Percentiles rank a stretch among this genome's conserved stretches.
Evolutionary conservation across 2,329 filamentous ascomycete species (phyloP).

Genomic region (Aspergillus oerlinghausenensis): DNA sequence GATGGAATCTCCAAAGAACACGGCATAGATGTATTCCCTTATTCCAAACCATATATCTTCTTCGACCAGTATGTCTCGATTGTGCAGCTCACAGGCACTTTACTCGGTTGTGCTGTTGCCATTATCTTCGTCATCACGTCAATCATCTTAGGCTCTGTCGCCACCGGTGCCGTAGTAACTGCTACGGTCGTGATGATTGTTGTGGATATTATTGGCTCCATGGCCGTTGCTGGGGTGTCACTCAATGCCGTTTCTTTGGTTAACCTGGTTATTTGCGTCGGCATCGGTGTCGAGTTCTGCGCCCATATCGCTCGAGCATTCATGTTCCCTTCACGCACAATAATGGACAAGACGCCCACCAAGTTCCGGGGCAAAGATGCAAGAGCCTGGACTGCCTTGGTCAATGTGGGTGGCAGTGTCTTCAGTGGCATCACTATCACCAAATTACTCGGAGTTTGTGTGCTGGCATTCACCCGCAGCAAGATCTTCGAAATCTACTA

Average conservation of each 20-base stretch:
- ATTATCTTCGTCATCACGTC: constrained; percentile 81
- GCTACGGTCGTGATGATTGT: constrained; percentile 89
- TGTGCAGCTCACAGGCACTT: constrained; percentile 68
- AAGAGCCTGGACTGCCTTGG: constrained; percentile 84
- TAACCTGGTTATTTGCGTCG: constrained; percentile 94
- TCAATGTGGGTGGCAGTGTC: constrained; percentile 90
- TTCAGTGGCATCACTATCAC: constrained; percentile 96
- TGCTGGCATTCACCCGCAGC: constrained; percentile 88
- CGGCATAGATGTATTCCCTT: constrained; percentile 82
- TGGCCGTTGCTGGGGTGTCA: constrained; percentile 83
- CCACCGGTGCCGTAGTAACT: constrained; percentile 77
- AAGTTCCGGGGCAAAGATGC: constrained; percentile 78
- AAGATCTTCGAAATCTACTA: constrained; percentile 99
- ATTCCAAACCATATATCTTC: constrained; percentile 98
- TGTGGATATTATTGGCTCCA: constrained; percentile 88
- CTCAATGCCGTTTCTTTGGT: constrained; percentile 94
- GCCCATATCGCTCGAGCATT: constrained; percentile 94
- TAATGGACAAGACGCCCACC: constrained; percentile 75
- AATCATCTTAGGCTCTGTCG: constrained; percentile 74
- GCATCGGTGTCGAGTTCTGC: constrained; percentile 95
- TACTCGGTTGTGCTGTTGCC: constrained; percentile 76
- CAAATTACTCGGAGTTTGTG: constrained; percentile 85
- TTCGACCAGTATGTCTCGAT: constrained; percentile 95
- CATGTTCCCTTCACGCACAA: constrained; percentile 79
- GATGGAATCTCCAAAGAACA: constrained; percentile 67